Evolutionary conservation across 2,329 filamentous ascomycete genomes (phyloP).

Genomic region (Penicillium sp.): DNA sequence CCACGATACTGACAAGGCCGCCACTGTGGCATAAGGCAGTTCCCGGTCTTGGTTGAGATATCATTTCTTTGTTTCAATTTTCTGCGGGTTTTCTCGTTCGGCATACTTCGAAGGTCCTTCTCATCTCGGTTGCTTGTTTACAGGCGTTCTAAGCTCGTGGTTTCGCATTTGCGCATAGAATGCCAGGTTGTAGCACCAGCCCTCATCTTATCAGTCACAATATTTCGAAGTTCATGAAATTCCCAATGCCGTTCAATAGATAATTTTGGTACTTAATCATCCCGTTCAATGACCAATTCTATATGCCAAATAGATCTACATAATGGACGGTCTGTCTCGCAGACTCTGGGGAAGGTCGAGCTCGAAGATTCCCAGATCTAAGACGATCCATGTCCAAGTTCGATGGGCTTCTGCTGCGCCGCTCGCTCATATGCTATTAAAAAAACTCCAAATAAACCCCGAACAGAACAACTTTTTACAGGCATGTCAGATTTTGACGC

Average conservation of each 20-base stretch:
- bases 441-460: conserved; percentile 15
- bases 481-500: conserved; percentile 14
- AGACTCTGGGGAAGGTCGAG: neutral
- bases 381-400: neutral
- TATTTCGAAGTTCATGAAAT: no score
- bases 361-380: neutral
- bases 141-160: conserved; percentile 1
- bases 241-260: no score
- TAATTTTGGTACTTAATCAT: neutral
- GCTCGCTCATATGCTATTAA: conserved; percentile 25
- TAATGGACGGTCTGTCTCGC: conserved; percentile 9
- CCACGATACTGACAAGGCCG: conserved; percentile 34
- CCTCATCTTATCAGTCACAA: no score
- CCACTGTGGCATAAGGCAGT: neutral
- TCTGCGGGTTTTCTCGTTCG: neutral
- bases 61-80: neutral
- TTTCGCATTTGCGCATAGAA: conserved; percentile 3
- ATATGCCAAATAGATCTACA: conserved; percentile 7
- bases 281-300: neutral
- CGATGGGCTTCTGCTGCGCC: conserved; percentile 14
- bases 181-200: neutral
- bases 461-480: conserved; percentile 17
- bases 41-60: neutral
- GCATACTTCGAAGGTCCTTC: conserved; percentile 1
- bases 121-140: neutral